These are phyloP conservation scores for Penicilliopsis zonata DNA, from an alignment of 495 filamentous ascomycete species.

Conservation along the genomic window DNA sequence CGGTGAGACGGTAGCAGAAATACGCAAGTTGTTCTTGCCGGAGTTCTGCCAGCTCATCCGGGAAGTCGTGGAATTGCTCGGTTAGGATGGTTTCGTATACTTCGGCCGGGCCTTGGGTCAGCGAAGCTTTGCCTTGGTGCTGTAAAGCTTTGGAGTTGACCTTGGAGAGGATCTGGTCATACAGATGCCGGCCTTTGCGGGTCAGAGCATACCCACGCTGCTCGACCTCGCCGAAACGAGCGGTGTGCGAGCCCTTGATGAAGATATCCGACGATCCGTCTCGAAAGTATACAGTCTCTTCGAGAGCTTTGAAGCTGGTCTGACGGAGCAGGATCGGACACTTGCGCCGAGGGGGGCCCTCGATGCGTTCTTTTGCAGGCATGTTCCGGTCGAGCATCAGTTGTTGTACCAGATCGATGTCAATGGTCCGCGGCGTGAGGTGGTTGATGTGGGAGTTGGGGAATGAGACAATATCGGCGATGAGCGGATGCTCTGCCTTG, in stretches of 20 bases:
- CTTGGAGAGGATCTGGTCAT: slow-evolving; percentile 20
- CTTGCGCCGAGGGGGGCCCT: slow-evolving; percentile 22
- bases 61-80: slow-evolving; percentile 16
- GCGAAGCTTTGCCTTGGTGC: slow-evolving; percentile 4
- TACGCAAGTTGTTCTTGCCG: slow-evolving; percentile 17
- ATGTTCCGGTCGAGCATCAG: slow-evolving; percentile 20
- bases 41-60: slow-evolving; percentile 16
- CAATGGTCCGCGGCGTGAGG: slow-evolving; percentile 30
- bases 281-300: slow-evolving; percentile 24
- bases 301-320: slow-evolving; percentile 30
- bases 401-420: slow-evolving; percentile 26
- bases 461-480: slow-evolving; percentile 32
- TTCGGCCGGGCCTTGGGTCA: background rate
- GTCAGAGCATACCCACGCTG: slow-evolving; percentile 30
- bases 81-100: slow-evolving; percentile 13
- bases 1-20: slow-evolving; percentile 15
- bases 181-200: slow-evolving; percentile 21
- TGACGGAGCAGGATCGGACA: slow-evolving; percentile 29
- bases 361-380: slow-evolving; percentile 27
- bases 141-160: slow-evolving; percentile 11
- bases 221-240: slow-evolving; percentile 33
- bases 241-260: slow-evolving; percentile 25
- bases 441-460: slow-evolving; percentile 32
- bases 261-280: slow-evolving; percentile 3
- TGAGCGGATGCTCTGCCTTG: slow-evolving; percentile 23